Percentiles rank a stretch among this genome's conserved stretches.
phyloP scores from a whole-genome alignment of 2,329 filamentous ascomycete species.

The Colletotrichum noveboracense region DNA sequence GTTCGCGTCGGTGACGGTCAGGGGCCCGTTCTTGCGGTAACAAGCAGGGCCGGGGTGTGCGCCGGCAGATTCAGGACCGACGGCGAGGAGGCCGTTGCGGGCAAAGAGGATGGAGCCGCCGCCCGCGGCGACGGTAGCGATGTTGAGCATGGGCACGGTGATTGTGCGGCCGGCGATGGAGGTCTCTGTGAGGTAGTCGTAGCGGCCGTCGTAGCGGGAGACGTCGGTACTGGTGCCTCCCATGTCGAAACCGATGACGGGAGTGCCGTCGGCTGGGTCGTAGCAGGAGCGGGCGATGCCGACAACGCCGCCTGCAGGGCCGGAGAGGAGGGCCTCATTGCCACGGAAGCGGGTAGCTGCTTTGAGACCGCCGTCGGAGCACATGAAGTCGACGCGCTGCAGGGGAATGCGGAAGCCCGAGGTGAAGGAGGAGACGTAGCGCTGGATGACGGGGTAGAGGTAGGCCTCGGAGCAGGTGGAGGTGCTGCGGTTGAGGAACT shows the following conservation, averaged over 20 bases:
- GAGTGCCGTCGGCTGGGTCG: constrained; percentile 67
- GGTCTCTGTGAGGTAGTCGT: constrained; percentile 76
- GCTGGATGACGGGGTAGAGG: constrained; percentile 71
- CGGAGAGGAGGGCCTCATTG: constrained; percentile 69
- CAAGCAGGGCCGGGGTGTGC: constrained; percentile 76
- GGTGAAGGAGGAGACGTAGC: constrained; percentile 71
- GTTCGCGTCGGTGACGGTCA: constrained; percentile 78
- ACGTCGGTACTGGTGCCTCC: constrained; percentile 77
- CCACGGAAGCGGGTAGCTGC: constrained; percentile 66
- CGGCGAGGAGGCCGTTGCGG: constrained; percentile 73
- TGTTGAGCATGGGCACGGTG: constrained; percentile 74
- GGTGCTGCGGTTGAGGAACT: constrained; percentile 69
- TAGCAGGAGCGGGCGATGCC: constrained; percentile 74
- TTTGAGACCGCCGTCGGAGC: constrained; percentile 50
- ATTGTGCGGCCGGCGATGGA: constrained; percentile 75
- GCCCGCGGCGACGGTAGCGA: constrained; percentile 70
- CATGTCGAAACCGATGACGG: constrained; percentile 53
- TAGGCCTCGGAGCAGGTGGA: constrained; percentile 76
- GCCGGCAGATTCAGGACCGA: constrained; percentile 74
- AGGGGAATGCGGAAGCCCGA: constrained; percentile 66
- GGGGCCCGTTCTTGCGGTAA: constrained; percentile 72
- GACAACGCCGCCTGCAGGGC: constrained; percentile 74
- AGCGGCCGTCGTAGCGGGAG: constrained; percentile 69
- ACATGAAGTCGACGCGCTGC: constrained; percentile 72
- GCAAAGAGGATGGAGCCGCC: constrained; percentile 64